Conservation (phyloP, 2,329 filamentous ascomycete genomes). For the Ophiostoma himal-ulmi region DNA sequence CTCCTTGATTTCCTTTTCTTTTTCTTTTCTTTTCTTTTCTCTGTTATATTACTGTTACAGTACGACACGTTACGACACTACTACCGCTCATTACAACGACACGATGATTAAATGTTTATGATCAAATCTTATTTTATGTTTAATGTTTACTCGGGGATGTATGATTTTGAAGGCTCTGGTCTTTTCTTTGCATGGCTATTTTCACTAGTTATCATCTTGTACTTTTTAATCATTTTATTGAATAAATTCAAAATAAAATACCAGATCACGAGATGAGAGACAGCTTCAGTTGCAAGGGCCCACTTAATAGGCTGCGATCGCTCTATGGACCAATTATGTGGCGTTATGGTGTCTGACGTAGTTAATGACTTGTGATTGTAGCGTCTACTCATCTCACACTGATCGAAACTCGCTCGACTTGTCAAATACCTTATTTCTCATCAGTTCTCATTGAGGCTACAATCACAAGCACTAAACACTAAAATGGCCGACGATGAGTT, state of each 20-base stretch:
- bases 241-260: background rate
- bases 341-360: conserved; percentile 7
- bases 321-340: background rate
- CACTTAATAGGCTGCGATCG: background rate
- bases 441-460: background rate
- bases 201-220: background rate
- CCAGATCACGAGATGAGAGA: background rate
- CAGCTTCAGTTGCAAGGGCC: background rate
- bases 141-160: background rate
- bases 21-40: background rate
- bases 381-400: background rate
- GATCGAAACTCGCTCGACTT: background rate
- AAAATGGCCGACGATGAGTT: conserved; percentile 47
- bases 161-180: background rate
- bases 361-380: background rate
- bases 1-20: background rate
- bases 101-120: conserved; percentile 7
- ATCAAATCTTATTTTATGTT: background rate
- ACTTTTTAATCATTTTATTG: background rate
- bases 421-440: background rate
- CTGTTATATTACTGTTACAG: background rate
- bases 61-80: background rate
- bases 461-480: background rate
- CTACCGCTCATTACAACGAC: background rate
- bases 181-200: background rate